These are phyloP conservation scores for Ceriops tagal DNA, from an alignment of 345 rosid species.

Conservation along the genomic window DNA sequence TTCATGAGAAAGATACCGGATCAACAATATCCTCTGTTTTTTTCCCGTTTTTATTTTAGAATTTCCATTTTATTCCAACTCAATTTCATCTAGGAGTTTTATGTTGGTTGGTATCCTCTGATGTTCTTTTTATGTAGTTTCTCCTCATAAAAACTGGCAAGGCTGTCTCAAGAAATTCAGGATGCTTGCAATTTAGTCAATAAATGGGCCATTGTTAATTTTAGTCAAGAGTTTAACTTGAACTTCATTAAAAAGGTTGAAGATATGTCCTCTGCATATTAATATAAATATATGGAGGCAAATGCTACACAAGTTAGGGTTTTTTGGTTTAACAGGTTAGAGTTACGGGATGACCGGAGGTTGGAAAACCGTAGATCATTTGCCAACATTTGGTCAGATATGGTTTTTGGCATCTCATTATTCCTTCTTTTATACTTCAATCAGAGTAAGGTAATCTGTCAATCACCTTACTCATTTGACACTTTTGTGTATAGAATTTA, in stretches of 20 bases:
- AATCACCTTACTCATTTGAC: neutral
- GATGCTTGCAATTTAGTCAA: neutral
- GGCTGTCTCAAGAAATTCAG: neutral
- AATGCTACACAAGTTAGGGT: constrained; percentile 7
- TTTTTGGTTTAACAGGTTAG: constrained; percentile 58
- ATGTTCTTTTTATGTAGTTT: neutral
- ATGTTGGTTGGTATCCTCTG: neutral
- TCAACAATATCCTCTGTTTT: too few relatives aligned
- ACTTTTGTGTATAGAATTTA: neutral
- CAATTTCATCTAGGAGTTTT: too few relatives aligned
- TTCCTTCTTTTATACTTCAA: constrained; percentile 75
- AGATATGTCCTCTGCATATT: neutral
- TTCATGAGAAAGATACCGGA: too few relatives aligned
- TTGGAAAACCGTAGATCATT: constrained; percentile 85
- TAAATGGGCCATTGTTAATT: neutral
- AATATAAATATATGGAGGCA: neutral
- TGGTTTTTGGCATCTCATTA: constrained; percentile 79
- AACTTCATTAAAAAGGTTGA: neutral
- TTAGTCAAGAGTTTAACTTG: neutral
- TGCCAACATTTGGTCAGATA: constrained; percentile 95
- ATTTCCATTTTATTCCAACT: too few relatives aligned
- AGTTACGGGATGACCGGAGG: constrained; percentile 79
- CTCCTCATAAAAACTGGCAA: neutral
- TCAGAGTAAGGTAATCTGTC: constrained; percentile 68
- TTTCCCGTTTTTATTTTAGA: too few relatives aligned